These are phyloP conservation scores for Alternaria gaisen DNA, from an alignment of 2,329 filamentous ascomycete species.

Conservation along the genomic window DNA sequence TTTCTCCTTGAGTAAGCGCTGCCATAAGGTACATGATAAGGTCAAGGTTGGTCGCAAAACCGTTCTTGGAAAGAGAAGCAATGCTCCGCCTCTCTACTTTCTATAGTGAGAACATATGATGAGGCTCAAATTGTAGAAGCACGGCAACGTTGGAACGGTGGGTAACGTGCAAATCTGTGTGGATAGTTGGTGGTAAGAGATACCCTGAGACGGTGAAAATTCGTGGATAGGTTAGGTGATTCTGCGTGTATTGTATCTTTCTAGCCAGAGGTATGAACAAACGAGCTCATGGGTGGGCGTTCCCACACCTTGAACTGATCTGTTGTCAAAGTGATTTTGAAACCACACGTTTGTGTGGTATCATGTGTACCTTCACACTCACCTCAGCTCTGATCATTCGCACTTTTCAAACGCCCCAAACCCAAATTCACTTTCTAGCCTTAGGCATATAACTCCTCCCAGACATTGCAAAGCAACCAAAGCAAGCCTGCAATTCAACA, in stretches of 20 bases:
- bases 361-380: not conserved
- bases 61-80: too few relatives aligned
- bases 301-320: not conserved
- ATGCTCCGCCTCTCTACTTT: too few relatives aligned
- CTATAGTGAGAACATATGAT: not conserved
- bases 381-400: not conserved
- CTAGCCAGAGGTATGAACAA: not conserved
- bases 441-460: not conserved
- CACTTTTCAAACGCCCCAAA: not conserved
- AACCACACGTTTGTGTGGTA: not conserved
- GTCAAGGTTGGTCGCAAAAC: too few relatives aligned
- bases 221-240: too few relatives aligned
- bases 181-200: too few relatives aligned
- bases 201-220: too few relatives aligned
- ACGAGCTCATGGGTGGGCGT: not conserved
- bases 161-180: too few relatives aligned
- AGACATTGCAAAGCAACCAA: not conserved
- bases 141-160: too few relatives aligned
- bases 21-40: not conserved
- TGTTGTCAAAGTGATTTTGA: not conserved
- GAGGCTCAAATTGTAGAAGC: too few relatives aligned
- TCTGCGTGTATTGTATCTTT: not conserved
- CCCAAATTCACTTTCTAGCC: not conserved
- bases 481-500: not conserved
- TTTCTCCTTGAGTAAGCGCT: not conserved